Conservation (phyloP, 768 basidiomycete genomes). For the Exidia glandulosa region DNA sequence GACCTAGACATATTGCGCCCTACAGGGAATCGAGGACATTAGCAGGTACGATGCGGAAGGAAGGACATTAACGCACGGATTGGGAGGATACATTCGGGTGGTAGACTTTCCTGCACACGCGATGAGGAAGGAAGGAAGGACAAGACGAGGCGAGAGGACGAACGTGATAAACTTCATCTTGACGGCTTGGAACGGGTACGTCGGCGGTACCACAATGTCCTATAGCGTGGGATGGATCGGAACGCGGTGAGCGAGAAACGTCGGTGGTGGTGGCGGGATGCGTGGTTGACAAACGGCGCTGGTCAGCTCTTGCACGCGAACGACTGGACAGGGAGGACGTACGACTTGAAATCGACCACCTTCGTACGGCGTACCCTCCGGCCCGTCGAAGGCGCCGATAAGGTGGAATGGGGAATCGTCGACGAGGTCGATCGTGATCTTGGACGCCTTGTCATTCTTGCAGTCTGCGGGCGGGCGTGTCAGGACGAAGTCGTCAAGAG, state of each 20-base stretch:
- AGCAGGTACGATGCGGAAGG: not conserved
- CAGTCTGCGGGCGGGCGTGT: no score
- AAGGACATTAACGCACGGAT: constrained; percentile 25
- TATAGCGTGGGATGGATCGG: constrained; percentile 21
- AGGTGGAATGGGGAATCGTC: constrained; percentile 88
- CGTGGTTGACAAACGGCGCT: no score
- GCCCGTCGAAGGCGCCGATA: constrained; percentile 83
- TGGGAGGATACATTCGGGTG: constrained; percentile 93
- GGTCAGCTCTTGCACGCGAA: no score
- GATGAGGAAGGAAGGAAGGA: not conserved
- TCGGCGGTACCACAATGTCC: constrained; percentile 90
- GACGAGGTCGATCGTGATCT: constrained; percentile 76
- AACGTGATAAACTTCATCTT: constrained; percentile 96
- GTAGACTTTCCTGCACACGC: constrained; percentile 54
- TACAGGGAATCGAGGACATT: not conserved
- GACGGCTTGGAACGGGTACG: constrained; percentile 86
- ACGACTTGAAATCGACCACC: constrained; percentile 90
- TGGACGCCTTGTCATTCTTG: constrained; percentile 88
- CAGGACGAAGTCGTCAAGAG: no score
- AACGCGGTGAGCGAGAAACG: constrained; percentile 4
- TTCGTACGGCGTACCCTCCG: constrained; percentile 86
- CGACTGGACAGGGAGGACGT: no score
- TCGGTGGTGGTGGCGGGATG: no score
- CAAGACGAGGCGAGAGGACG: constrained; percentile 8
- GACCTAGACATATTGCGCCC: constrained; percentile 91